These are phyloP conservation scores for Astrothelium subdiscretum DNA, from an alignment of 495 filamentous ascomycete genomes.

Conservation along the genomic window DNA sequence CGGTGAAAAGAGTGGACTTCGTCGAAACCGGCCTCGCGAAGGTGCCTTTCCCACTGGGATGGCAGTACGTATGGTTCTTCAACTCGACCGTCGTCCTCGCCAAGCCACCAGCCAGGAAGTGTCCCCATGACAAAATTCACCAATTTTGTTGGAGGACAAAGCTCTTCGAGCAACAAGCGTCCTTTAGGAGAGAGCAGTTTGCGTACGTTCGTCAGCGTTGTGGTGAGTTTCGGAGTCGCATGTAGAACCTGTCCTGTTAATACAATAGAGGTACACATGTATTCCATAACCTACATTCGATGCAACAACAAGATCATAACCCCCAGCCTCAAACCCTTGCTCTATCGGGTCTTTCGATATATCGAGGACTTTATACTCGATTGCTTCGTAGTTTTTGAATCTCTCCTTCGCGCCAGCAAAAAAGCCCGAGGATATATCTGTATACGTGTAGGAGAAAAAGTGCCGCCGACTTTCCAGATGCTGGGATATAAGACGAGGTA, in stretches of 20 bases:
- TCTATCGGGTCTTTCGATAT: slow-evolving; percentile 15
- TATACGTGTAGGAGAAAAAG: slow-evolving; percentile 11
- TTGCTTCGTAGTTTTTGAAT: slow-evolving; percentile 5
- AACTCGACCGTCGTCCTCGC: not conserved
- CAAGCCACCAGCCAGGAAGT: slow-evolving; percentile 10
- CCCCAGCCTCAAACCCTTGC: slow-evolving; percentile 13
- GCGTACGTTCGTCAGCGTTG: slow-evolving; percentile 8
- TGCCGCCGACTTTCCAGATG: not conserved
- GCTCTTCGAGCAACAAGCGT: slow-evolving; percentile 12
- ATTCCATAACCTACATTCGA: not conserved
- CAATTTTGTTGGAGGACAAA: not conserved
- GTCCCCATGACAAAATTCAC: slow-evolving; percentile 1
- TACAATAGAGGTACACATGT: not conserved
- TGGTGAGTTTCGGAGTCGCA: slow-evolving; percentile 5
- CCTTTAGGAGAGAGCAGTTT: slow-evolving; percentile 15
- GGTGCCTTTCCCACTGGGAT: slow-evolving; percentile 14
- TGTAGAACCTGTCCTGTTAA: slow-evolving; percentile 10
- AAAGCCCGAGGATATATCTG: slow-evolving; percentile 14
- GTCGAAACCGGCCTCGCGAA: slow-evolving; percentile 18
- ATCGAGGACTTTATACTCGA: slow-evolving; percentile 14
- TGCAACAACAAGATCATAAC: slow-evolving; percentile 17
- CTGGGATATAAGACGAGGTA: not conserved
- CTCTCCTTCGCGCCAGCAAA: slow-evolving; percentile 11
- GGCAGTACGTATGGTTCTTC: slow-evolving; percentile 1
- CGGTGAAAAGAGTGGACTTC: slow-evolving; percentile 12